A percentile compares a stretch with the other conserved stretches of the same genome.
These are phyloP conservation scores for Mucor saturninus DNA, from an alignment of 371 early-diverging fungal genomes.

Conservation along the genomic window DNA sequence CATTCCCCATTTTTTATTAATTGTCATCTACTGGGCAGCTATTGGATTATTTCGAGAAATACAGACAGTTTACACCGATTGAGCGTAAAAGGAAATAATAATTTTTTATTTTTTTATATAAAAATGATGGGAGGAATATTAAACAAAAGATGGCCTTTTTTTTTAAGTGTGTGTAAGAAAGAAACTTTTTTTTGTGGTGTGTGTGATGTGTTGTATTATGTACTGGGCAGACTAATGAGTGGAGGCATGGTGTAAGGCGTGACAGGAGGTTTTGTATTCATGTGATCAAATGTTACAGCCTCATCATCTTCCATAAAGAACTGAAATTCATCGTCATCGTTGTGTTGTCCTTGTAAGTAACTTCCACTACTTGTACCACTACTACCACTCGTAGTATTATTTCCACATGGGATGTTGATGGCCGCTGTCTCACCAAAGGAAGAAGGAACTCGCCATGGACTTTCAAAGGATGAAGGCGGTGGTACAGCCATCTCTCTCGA, in stretches of 20 bases:
- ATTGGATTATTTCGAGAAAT: conserved; percentile 19
- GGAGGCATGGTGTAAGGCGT: conserved; percentile 15
- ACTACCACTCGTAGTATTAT: neutral
- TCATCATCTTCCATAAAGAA: conserved; percentile 57
- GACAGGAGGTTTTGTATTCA: conserved; percentile 16
- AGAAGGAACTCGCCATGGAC: conserved; percentile 19
- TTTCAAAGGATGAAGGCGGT: conserved; percentile 1
- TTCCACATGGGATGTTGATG: conserved; percentile 36
- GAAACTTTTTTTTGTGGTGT: conserved; percentile 8
- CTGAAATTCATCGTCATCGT: conserved; percentile 47
- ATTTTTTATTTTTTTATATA: neutral
- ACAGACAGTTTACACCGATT: conserved; percentile 1
- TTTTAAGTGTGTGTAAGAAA: neutral
- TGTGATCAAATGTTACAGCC: conserved; percentile 26
- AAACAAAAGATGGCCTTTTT: neutral
- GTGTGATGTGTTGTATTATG: conserved; percentile 1
- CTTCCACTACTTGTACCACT: conserved; percentile 12
- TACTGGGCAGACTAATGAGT: conserved; percentile 25
- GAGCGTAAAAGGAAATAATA: neutral
- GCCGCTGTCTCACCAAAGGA: conserved; percentile 25
- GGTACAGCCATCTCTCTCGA: no score
- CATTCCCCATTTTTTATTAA: neutral
- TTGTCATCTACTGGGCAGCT: neutral
- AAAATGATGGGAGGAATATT: neutral
- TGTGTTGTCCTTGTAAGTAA: conserved; percentile 16